phyloP scores from a whole-genome alignment of 176 grass and related monocot genomes.

The Avena insularis region DNA sequence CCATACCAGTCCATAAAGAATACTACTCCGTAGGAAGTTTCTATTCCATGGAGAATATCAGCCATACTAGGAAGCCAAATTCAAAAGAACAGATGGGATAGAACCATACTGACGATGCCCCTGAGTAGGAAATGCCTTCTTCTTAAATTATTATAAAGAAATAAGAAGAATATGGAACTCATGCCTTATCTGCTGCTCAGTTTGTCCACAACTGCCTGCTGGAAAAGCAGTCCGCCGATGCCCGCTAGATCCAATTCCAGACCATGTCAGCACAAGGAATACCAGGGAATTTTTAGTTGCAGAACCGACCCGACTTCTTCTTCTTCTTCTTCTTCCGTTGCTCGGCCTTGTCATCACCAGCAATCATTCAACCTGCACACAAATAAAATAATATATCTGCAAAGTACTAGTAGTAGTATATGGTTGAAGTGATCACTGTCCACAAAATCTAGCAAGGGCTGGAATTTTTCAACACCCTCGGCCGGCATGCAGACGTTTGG shows the following conservation, averaged over 20 bases:
- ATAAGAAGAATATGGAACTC: not conserved
- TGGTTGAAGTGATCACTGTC: not conserved
- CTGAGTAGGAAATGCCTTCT: not conserved
- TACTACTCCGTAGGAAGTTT: not conserved
- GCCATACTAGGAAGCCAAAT: no score
- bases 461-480: slow-evolving; percentile 10
- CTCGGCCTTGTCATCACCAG: slow-evolving; percentile 12
- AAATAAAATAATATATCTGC: not conserved
- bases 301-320: slow-evolving; percentile 23
- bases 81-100: not conserved
- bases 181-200: slow-evolving; percentile 41
- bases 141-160: not conserved
- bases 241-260: slow-evolving; percentile 25
- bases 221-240: not conserved
- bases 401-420: not conserved
- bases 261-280: slow-evolving; percentile 39
- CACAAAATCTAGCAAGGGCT: slow-evolving; percentile 14
- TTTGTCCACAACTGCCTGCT: slow-evolving; percentile 33
- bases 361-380: slow-evolving; percentile 35
- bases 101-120: not conserved
- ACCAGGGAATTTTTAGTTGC: slow-evolving; percentile 10
- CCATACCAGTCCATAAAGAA: not conserved
- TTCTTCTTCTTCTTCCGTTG: slow-evolving; percentile 11
- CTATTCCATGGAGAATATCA: not conserved
- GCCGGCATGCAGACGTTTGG: not conserved